A percentile compares a stretch with the other conserved stretches of the same genome.
Evolutionary conservation across 257 asterid genomes (phyloP).

Genomic region (Verbena officinalis): DNA sequence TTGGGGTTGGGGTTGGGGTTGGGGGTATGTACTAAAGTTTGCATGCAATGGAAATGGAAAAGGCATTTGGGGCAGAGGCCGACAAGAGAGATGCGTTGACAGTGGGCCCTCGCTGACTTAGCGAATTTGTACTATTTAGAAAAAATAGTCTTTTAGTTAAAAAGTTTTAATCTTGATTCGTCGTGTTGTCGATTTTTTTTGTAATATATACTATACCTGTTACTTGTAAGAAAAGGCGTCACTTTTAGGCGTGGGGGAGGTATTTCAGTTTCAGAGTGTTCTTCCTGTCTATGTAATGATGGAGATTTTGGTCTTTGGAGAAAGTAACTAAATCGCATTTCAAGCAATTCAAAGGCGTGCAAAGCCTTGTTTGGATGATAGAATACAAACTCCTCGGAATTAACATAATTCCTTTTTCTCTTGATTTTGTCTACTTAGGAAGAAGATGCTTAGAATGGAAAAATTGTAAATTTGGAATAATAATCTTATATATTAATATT

Average conservation of each 20-base stretch:
- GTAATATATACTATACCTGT: background rate
- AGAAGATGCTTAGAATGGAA: too few species aligned
- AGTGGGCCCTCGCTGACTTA: conserved; percentile 50
- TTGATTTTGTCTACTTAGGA: too few species aligned
- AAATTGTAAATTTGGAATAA: too few species aligned
- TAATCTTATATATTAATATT: too few species aligned
- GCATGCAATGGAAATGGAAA: conserved; percentile 39
- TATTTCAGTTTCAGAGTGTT: background rate
- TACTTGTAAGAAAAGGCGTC: background rate
- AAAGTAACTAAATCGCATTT: too few species aligned
- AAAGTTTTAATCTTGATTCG: conserved; percentile 21
- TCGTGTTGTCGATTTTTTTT: background rate
- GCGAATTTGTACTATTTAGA: conserved; percentile 31
- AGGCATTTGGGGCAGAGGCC: conserved; percentile 26
- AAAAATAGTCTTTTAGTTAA: background rate
- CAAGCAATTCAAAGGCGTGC: background rate
- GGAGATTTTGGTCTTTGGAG: too few species aligned
- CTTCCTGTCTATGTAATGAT: conserved; percentile 13
- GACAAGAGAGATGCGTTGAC: conserved; percentile 32
- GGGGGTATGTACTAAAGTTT: conserved; percentile 16
- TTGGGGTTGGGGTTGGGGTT: background rate
- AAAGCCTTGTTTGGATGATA: conserved; percentile 14
- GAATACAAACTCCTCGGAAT: background rate
- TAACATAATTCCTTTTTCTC: too few species aligned
- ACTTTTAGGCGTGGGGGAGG: conserved; percentile 19